Percentiles rank a stretch among this genome's conserved stretches.
phyloP scores from a whole-genome alignment of 306 rosid genomes.

The Malus sieversii region DNA sequence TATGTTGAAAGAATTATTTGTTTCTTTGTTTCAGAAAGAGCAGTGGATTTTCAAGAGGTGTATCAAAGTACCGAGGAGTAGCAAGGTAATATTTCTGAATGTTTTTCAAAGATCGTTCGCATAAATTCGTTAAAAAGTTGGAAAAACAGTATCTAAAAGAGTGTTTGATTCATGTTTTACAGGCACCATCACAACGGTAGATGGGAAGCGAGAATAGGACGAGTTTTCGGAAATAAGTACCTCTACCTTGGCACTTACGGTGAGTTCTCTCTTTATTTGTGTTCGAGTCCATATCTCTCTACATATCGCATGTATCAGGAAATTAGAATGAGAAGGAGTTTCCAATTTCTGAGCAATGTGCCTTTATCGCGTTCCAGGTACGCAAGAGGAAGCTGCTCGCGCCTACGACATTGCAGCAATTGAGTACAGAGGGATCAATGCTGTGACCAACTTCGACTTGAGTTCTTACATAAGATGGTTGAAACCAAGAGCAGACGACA shows the following conservation, averaged over 20 bases:
- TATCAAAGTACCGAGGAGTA: constrained; percentile 83
- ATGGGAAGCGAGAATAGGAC: constrained; percentile 96
- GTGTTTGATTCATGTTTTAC: neutral
- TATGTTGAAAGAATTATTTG: neutral
- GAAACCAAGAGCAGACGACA: constrained; percentile 36
- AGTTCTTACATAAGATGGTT: constrained; percentile 76
- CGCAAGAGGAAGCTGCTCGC: constrained; percentile 88
- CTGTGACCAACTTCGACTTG: constrained; percentile 82
- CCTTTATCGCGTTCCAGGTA: constrained; percentile 29
- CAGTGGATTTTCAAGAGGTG: constrained; percentile 96
- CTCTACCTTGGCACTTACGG: constrained; percentile 88
- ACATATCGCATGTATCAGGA: neutral
- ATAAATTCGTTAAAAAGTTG: no score
- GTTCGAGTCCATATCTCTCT: neutral
- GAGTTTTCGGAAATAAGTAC: constrained; percentile 91
- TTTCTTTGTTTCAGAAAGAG: constrained; percentile 49
- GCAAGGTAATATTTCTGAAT: constrained; percentile 34
- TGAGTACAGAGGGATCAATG: constrained; percentile 81
- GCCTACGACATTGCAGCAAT: constrained; percentile 92
- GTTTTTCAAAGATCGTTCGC: no score
- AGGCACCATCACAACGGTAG: constrained; percentile 54
- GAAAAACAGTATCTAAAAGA: neutral
- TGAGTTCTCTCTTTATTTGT: constrained; percentile 23
- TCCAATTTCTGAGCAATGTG: neutral
- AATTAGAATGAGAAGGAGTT: neutral